Evolutionary conservation across 2,329 filamentous ascomycete species (phyloP).

Genomic region (Diplodia intermedia): DNA sequence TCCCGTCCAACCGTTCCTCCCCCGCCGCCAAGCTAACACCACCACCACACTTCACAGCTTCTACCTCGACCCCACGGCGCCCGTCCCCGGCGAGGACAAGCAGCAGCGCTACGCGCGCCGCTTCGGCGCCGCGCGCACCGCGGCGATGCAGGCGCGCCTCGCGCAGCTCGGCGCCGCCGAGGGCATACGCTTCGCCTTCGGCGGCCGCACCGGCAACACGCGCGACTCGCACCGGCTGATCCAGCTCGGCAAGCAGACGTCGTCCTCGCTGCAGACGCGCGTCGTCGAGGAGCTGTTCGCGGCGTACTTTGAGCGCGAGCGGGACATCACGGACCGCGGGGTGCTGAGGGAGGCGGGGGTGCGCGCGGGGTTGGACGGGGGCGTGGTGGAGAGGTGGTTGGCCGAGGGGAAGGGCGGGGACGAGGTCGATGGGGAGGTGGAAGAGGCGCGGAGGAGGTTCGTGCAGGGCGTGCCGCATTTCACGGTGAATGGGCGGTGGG

Average conservation of each 20-base stretch:
- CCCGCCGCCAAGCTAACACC: not conserved
- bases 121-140: constrained; percentile 67
- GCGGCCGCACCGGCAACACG: constrained; percentile 76
- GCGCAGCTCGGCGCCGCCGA: constrained; percentile 64
- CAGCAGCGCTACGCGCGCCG: constrained; percentile 65
- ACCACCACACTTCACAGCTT: constrained; percentile 53
- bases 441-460: constrained; percentile 54
- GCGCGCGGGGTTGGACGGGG: constrained; percentile 53
- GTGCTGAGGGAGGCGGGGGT: constrained; percentile 51
- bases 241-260: constrained; percentile 68
- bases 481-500: constrained; percentile 71
- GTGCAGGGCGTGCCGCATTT: constrained; percentile 78
- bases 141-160: constrained; percentile 65
- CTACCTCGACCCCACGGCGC: constrained; percentile 74
- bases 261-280: constrained; percentile 55
- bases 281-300: constrained; percentile 50
- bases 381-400: constrained; percentile 54
- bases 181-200: constrained; percentile 76
- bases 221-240: constrained; percentile 80
- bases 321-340: constrained; percentile 54
- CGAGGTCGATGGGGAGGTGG: constrained; percentile 56
- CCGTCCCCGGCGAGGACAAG: constrained; percentile 61
- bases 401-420: constrained; percentile 52
- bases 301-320: constrained; percentile 57
- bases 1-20: not conserved